Evolutionary conservation across 2,329 filamentous ascomycete species (phyloP).

Genomic region (Fusarium heterosporum): DNA sequence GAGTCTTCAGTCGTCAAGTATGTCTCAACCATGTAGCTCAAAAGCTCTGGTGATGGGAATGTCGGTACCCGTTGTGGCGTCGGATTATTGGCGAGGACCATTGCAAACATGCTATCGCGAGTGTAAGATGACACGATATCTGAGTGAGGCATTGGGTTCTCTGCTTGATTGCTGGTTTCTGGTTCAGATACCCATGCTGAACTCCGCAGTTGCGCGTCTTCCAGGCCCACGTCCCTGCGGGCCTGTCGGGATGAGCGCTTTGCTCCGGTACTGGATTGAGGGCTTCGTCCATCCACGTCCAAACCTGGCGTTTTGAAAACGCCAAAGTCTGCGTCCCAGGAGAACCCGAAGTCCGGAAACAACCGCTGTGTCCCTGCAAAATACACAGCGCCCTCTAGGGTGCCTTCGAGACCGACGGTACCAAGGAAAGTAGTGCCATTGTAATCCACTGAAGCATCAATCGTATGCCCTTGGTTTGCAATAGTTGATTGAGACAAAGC

Average conservation of each 20-base stretch:
- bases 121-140: conserved; percentile 24
- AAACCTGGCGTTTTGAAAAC: conserved; percentile 27
- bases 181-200: conserved; percentile 38
- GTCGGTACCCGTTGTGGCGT: conserved; percentile 37
- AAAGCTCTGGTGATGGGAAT: conserved; percentile 42
- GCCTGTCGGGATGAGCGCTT: conserved; percentile 33
- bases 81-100: conserved; percentile 41
- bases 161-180: conserved; percentile 22
- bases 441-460: conserved; percentile 35
- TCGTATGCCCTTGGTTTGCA: conserved; percentile 26
- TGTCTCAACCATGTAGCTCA: conserved; percentile 38
- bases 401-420: conserved; percentile 26
- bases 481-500: conserved; percentile 23
- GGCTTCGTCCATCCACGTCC: conserved; percentile 18
- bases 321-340: conserved; percentile 41
- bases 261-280: conserved; percentile 25
- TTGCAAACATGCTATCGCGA: conserved; percentile 43
- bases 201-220: conserved; percentile 13
- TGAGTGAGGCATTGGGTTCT: background rate
- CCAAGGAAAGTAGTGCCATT: conserved; percentile 31
- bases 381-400: conserved; percentile 29
- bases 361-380: conserved; percentile 26
- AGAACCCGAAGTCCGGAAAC: conserved; percentile 39
- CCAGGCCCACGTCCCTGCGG: conserved; percentile 27
- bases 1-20: conserved; percentile 36